Base-by-base conservation (phyloP, 2,329 filamentous ascomycete genomes). In the Didymellaceae sp. region DNA sequence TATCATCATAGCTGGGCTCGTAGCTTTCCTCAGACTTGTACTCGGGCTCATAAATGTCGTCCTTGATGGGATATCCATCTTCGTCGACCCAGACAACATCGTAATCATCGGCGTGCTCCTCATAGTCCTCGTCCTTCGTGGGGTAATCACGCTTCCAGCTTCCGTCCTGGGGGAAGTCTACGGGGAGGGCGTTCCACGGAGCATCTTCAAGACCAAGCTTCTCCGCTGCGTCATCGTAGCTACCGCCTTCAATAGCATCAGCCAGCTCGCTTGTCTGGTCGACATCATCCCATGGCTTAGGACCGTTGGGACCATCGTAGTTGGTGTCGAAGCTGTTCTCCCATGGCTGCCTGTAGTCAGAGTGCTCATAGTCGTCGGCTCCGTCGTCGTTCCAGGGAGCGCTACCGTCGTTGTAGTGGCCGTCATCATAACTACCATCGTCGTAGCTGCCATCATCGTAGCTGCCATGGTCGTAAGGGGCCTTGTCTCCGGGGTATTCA, bases 281-380 rank as follows among this genome's bases (percentile, higher is more conserved):
- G 9, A 24, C 30, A 9, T 51, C 48, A 22, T 51, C 48, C 48
- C 48, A 51, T 4, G 48, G 48, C 24, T 41, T 40, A 2, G 48
- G 48, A 13, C 48, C 42, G 14, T 51, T 41, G 3, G 48, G 37
- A 22, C 34, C 38, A 7, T 31, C 30, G 43, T 52, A 52, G 26
- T 47, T 46, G 37, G 30, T 52, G 43, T 46, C 49, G n/a, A 45
- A 43, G 21, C 22, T 25, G 11, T 20, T 38, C 6, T 38, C 22
- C 16, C 32, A 20, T 1, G 47, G 41, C 24, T 46, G 26, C 16
- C 28, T 31, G 30, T 37, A 14, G n/a, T 52, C 47, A 1, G 47
- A 45, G 26, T 26, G 13, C 5, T 39, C 8, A 16, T 30, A 28
- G 22, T 45, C 22, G 6, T 45, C 35, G 1, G 28, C 28, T n/a